Percentiles rank a stretch among this genome's conserved stretches.
Evolutionary conservation across 2,329 filamentous ascomycete genomes (phyloP).

Genomic region (Fusarium metavorans): DNA sequence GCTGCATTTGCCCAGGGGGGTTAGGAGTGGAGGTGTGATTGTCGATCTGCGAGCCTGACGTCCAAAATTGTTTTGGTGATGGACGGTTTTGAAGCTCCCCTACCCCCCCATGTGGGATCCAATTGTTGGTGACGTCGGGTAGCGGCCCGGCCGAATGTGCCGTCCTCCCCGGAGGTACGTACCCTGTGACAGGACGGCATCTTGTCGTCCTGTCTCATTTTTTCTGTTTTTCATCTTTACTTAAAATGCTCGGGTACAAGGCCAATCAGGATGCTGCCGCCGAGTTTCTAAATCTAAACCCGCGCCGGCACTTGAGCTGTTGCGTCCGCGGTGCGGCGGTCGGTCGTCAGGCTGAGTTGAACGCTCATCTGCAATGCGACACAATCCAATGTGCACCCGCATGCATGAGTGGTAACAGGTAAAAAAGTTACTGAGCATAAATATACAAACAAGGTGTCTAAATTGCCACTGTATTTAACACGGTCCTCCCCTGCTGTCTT

Average conservation of each 20-base stretch:
- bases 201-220: neutral
- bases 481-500: neutral
- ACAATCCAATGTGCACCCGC: constrained; percentile 13
- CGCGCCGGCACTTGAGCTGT: constrained; percentile 28
- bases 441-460: neutral
- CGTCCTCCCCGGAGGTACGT: constrained; percentile 34
- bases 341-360: neutral
- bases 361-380: constrained; percentile 38
- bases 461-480: neutral
- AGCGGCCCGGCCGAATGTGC: constrained; percentile 21
- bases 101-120: neutral
- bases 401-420: constrained; percentile 1
- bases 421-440: neutral
- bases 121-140: constrained; percentile 35
- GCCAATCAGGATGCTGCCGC: constrained; percentile 15
- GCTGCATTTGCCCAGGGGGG: constrained; percentile 38
- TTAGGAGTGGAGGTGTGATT: constrained; percentile 9
- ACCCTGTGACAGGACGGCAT: neutral
- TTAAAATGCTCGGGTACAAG: constrained; percentile 6
- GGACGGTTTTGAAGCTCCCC: constrained; percentile 35
- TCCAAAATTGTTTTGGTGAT: constrained; percentile 21
- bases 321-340: constrained; percentile 26
- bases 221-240: neutral
- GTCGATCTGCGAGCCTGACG: constrained; percentile 31
- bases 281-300: constrained; percentile 12